Evolutionary conservation across 495 filamentous ascomycete genomes (phyloP).

Genomic region (Podospora pseudopauciseta): DNA sequence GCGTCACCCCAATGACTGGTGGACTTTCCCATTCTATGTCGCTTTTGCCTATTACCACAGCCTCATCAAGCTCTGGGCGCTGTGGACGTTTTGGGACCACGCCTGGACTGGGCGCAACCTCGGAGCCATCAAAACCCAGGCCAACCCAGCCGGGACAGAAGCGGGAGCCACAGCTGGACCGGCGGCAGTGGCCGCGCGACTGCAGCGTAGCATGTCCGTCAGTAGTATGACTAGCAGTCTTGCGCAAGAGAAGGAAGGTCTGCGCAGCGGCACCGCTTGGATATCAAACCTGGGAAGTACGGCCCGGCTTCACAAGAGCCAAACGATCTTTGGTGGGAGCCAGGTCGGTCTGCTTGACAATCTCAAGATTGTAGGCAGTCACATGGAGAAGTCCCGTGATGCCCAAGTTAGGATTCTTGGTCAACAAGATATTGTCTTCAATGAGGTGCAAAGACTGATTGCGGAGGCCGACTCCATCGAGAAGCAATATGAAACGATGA

Average conservation of each 20-base stretch:
- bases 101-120: conserved; percentile 28
- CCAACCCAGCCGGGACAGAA: background rate
- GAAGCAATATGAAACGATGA: background rate
- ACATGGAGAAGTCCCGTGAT: no score
- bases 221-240: background rate
- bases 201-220: background rate
- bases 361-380: background rate
- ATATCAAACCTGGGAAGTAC: background rate
- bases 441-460: background rate
- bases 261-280: background rate
- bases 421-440: background rate
- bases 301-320: background rate
- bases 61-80: conserved; percentile 59
- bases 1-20: conserved; percentile 54
- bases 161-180: background rate
- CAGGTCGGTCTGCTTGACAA: background rate
- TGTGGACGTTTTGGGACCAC: conserved; percentile 48
- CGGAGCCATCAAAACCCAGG: background rate
- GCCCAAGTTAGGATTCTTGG: background rate
- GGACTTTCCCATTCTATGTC: conserved; percentile 51
- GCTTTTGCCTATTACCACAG: conserved; percentile 60
- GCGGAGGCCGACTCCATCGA: background rate
- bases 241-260: background rate
- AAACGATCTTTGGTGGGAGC: background rate
- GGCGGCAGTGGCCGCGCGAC: background rate